A percentile compares a stretch with the other conserved stretches of the same genome.
Conservation (phyloP, 2,329 filamentous ascomycete species). For the Blastomyces gilchristii region DNA sequence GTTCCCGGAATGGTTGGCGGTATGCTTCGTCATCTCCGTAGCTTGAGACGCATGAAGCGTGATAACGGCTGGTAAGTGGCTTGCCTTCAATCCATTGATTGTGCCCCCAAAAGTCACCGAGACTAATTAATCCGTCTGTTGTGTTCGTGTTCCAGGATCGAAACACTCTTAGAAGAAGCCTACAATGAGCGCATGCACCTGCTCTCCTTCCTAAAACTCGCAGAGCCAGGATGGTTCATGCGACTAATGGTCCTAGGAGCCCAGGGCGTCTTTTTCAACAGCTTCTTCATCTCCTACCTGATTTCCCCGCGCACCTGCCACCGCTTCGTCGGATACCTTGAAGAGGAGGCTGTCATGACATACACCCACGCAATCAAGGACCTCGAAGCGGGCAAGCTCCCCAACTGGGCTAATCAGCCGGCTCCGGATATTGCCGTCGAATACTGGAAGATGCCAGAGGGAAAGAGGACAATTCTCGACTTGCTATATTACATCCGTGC, state of each 20-base stretch:
- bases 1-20: constrained; percentile 96
- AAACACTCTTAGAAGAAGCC: constrained; percentile 77
- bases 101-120: neutral
- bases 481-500: constrained; percentile 78
- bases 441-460: constrained; percentile 93
- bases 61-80: constrained; percentile 61
- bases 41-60: constrained; percentile 25
- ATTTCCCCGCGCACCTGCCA: constrained; percentile 79
- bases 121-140: neutral
- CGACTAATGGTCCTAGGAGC: constrained; percentile 81
- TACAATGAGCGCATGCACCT: constrained; percentile 94
- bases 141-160: constrained; percentile 52
- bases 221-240: constrained; percentile 80
- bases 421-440: constrained; percentile 82
- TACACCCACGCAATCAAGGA: constrained; percentile 85
- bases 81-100: neutral
- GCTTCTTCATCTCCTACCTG: constrained; percentile 80
- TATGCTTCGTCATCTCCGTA: constrained; percentile 82
- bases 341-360: constrained; percentile 93
- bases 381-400: constrained; percentile 72
- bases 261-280: constrained; percentile 95
- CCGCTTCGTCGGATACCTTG: constrained; percentile 91
- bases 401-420: constrained; percentile 65
- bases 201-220: constrained; percentile 85
- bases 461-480: constrained; percentile 70